Conservation (phyloP, 2,329 filamentous ascomycete species). For the Pezicula carpinea region DNA sequence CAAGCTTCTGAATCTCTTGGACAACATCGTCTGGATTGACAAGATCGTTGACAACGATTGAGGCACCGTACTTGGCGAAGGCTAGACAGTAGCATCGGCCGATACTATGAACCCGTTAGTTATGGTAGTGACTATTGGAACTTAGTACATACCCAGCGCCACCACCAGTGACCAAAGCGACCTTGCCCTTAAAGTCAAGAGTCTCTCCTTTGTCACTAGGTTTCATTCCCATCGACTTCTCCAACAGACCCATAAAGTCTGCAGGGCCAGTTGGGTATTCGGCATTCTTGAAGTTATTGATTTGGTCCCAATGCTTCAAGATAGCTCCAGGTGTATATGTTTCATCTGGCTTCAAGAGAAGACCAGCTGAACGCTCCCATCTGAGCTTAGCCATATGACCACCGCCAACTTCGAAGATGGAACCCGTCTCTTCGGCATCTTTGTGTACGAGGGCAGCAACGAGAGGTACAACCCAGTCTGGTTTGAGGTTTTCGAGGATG, state of each 20-base stretch:
- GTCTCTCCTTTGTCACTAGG: constrained; percentile 68
- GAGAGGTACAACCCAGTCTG: constrained; percentile 91
- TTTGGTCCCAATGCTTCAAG: constrained; percentile 82
- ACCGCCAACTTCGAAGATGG: constrained; percentile 90
- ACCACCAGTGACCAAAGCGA: constrained; percentile 82
- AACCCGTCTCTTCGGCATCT: constrained; percentile 75
- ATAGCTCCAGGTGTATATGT: constrained; percentile 84
- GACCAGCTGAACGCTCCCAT: constrained; percentile 90
- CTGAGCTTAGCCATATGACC: constrained; percentile 89
- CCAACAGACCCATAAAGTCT: constrained; percentile 82
- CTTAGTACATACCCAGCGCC: constrained; percentile 61
- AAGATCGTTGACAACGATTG: constrained; percentile 94
- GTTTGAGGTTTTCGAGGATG: constrained; percentile 69
- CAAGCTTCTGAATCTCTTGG: constrained; percentile 83
- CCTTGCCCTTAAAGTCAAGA: constrained; percentile 77
- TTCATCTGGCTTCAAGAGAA: constrained; percentile 83
- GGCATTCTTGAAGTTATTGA: constrained; percentile 79
- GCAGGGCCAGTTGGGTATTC: constrained; percentile 80
- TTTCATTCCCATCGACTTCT: constrained; percentile 75
- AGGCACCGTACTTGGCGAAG: constrained; percentile 78
- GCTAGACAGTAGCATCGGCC: constrained; percentile 86
- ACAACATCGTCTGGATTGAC: constrained; percentile 87
- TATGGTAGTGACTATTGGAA: constrained; percentile 7
- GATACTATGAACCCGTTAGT: constrained; percentile 50
- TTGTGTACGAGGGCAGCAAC: constrained; percentile 86